Evolutionary conservation across 805 yeast species (phyloP), one percentile per base, ranked within the genome.

Genomic region (Brettanomyces nanus): DNA sequence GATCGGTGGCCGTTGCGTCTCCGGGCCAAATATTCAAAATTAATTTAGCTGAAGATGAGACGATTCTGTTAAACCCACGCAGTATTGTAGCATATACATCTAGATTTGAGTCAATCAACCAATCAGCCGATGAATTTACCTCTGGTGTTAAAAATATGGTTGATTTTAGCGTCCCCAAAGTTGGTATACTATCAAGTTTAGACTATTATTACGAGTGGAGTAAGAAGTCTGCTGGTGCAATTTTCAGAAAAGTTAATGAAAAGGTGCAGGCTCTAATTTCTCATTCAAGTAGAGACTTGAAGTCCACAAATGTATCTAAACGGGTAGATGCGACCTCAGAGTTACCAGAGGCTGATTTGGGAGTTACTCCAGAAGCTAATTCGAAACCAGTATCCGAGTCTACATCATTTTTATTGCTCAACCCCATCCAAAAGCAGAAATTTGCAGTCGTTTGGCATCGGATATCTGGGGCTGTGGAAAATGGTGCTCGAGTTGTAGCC

Each of bases 1-100:
- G 76, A 1, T 46, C 42, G 3, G 33, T 70, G 6, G 67, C 69
- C 4, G 42, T 71, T 17, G 54, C 63, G 19, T 64, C 68, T 3
- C 55, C 60, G 1, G 66, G 68, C 17, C 66, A 66, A 40, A 38
- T 69, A 6, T 50, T 63, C n/a, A 59, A 65, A 20, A 43, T 69
- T 5, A 48, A 53, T 5, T 40, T 71, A 25, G 43, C 38, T 2
- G 50, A 54, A n/a, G 54, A 51, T 15, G 77, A 71, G 46, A 46
- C 56, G 13, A 45, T 71, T 10, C 50, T 56, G 28, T 52, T 69
- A 5, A 62, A 56, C 38, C 68, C 74, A 5, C 53, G 56, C 18
- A 50, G 65, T 17, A 48, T 71, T 25, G 49, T 71, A 4, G 77
- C 71, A 3, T 55, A 57, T 33, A 54, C 54, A 4, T 36, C 42